phyloP scores from a whole-genome alignment of 139 green algal genomes.

The Haematococcus lacustris region DNA sequence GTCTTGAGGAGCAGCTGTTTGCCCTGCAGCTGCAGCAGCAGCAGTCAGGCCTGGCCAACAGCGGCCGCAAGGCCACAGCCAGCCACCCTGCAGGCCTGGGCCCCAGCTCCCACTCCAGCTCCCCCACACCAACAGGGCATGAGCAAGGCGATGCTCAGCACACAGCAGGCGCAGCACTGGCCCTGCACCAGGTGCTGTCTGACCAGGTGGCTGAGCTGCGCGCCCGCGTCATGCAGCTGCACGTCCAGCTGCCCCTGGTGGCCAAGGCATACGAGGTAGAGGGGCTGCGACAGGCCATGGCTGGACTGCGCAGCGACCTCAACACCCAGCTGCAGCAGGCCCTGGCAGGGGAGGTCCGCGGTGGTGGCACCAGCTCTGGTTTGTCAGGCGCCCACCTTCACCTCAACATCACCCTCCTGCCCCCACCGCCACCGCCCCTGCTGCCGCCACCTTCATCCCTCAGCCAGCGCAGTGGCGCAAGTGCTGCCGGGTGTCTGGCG shows the following conservation, averaged over 20 bases:
- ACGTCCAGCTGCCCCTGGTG: constrained; percentile 4
- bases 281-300: constrained; percentile 5
- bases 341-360: not conserved
- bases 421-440: not conserved
- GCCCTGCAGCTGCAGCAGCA: constrained; percentile 1
- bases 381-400: too few relatives aligned
- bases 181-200: not conserved
- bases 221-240: constrained; percentile 2
- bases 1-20: not conserved
- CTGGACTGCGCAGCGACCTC: too few relatives aligned
- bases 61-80: not conserved
- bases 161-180: not conserved
- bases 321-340: not conserved
- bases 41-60: not conserved
- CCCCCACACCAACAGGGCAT: too few relatives aligned
- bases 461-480: too few relatives aligned
- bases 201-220: too few relatives aligned
- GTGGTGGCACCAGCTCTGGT: too few relatives aligned
- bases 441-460: too few relatives aligned
- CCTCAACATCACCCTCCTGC: constrained; percentile 5
- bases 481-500: too few relatives aligned
- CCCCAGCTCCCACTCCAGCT: too few relatives aligned
- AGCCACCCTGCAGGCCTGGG: not conserved
- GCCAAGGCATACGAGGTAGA: constrained; percentile 18
- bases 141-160: too few relatives aligned